These are phyloP conservation scores for Metrosideros polymorpha DNA, from an alignment of 441 rosid species.

Conservation along the genomic window DNA sequence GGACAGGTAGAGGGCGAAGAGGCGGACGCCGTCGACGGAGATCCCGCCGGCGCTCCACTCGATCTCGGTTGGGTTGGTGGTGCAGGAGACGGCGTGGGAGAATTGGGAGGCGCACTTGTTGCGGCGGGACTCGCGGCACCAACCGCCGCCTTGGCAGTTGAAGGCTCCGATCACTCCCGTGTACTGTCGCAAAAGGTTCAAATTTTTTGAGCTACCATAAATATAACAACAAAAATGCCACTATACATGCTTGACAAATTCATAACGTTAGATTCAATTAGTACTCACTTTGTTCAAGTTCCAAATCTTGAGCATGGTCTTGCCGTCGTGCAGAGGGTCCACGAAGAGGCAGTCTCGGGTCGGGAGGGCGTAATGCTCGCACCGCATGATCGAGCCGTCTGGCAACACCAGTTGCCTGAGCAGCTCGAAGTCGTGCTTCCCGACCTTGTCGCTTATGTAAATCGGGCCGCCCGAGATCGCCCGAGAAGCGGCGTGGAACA, in stretches of 20 bases:
- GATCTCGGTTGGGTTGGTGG: not conserved
- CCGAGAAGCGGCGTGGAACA: slow-evolving; percentile 15
- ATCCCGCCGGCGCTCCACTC: slow-evolving; percentile 6
- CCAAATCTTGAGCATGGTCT: slow-evolving; percentile 19
- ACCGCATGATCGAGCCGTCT: slow-evolving; percentile 7
- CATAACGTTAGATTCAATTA: not conserved
- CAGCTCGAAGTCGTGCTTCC: slow-evolving; percentile 12
- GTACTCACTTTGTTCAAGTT: slow-evolving; percentile 10
- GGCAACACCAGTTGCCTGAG: slow-evolving; percentile 10
- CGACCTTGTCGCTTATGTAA: slow-evolving; percentile 10
- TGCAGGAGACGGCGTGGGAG: slow-evolving; percentile 11
- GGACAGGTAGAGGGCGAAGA: slow-evolving; percentile 7
- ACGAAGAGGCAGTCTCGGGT: slow-evolving; percentile 11
- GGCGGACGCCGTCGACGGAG: not conserved
- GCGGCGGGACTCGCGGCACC: slow-evolving; percentile 13
- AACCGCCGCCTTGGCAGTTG: slow-evolving; percentile 17
- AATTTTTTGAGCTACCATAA: not conserved
- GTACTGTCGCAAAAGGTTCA: not conserved
- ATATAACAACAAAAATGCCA: not conserved
- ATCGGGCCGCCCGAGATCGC: slow-evolving; percentile 16
- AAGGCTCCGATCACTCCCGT: slow-evolving; percentile 13
- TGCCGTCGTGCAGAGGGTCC: slow-evolving; percentile 12
- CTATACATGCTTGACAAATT: not conserved
- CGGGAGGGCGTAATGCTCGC: slow-evolving; percentile 14
- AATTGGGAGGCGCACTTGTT: slow-evolving; percentile 7